These are phyloP conservation scores for Diaporthe longicolla DNA, from an alignment of 2,329 filamentous ascomycete genomes.

Conservation along the genomic window DNA sequence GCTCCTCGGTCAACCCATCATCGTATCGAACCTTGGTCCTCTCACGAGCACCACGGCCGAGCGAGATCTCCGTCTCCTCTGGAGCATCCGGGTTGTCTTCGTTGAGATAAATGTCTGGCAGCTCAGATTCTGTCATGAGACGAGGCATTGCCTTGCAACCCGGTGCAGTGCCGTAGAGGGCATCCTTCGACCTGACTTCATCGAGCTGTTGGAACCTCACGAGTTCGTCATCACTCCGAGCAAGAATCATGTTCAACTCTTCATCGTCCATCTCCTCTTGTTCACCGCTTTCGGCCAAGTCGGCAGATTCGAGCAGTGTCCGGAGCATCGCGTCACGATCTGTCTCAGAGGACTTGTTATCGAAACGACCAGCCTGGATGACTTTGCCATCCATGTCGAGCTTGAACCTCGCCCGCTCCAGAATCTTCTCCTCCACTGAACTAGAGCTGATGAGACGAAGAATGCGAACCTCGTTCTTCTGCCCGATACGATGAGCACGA, in stretches of 20 bases:
- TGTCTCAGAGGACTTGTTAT: conserved; percentile 98
- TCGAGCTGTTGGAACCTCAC: conserved; percentile 86
- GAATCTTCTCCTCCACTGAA: conserved; percentile 98
- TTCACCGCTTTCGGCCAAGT: conserved; percentile 77
- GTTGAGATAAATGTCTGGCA: conserved; percentile 93
- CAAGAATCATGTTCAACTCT: conserved; percentile 94
- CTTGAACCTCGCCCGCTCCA: conserved; percentile 97
- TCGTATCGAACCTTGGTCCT: conserved; percentile 96
- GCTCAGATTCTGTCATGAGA: conserved; percentile 87
- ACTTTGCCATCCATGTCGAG: conserved; percentile 99
- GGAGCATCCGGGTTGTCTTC: conserved; percentile 85
- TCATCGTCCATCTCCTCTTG: conserved; percentile 99
- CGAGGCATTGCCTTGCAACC: conserved; percentile 78
- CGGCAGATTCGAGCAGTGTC: conserved; percentile 89
- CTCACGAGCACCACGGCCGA: conserved; percentile 93
- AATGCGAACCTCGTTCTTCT: conserved; percentile 99
- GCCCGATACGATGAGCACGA: conserved; percentile 99
- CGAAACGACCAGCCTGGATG: conserved; percentile 98
- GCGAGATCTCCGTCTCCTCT: conserved; percentile 80
- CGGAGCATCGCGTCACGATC: conserved; percentile 97
- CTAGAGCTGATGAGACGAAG: conserved; percentile 95
- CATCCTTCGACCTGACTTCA: conserved; percentile 75
- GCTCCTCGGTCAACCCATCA: conserved; percentile 97
- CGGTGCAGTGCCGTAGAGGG: conserved; percentile 77
- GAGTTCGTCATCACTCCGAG: conserved; percentile 87